Evolutionary conservation across 805 yeast species (phyloP).

Genomic region (Candida ponderosae): DNA sequence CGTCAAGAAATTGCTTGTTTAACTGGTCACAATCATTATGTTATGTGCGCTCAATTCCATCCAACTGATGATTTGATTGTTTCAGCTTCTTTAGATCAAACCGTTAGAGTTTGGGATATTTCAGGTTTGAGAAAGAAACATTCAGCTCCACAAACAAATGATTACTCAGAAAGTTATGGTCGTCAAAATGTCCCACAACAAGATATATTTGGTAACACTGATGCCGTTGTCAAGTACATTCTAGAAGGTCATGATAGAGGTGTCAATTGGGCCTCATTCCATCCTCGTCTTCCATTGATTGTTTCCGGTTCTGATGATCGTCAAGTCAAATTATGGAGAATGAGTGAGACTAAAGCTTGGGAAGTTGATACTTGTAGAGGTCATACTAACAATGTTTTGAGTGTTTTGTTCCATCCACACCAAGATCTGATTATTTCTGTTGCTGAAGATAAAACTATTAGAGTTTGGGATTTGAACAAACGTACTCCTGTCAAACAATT

Average conservation of each 20-base stretch:
- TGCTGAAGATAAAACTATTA: conserved; percentile 90
- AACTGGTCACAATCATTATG: conserved; percentile 98
- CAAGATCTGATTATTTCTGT: conserved; percentile 90
- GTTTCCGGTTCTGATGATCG: conserved; percentile 97
- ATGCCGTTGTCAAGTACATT: conserved; percentile 90
- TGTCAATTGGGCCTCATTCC: conserved; percentile 98
- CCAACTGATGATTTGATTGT: conserved; percentile 92
- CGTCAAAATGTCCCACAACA: conserved; percentile 69
- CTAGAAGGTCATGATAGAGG: conserved; percentile 98
- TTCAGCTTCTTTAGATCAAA: conserved; percentile 93
- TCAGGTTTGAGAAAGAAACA: conserved; percentile 91
- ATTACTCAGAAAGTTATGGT: conserved; percentile 34
- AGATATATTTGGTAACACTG: conserved; percentile 90
- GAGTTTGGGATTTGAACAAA: conserved; percentile 95
- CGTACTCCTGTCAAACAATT: conserved; percentile 91
- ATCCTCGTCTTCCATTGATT: conserved; percentile 90
- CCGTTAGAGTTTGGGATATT: conserved; percentile 99
- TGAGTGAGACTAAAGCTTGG: conserved; percentile 98
- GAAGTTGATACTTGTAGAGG: conserved; percentile 98
- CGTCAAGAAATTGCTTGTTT: conserved; percentile 94
- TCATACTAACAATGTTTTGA: conserved; percentile 86
- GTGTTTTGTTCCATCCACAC: conserved; percentile 87
- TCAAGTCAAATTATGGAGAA: conserved; percentile 92
- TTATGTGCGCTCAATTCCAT: conserved; percentile 97
- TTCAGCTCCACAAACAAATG: conserved; percentile 62